Evolutionary conservation across 805 yeast genomes (phyloP).

Genomic region (Gaillardinia entomophila): DNA sequence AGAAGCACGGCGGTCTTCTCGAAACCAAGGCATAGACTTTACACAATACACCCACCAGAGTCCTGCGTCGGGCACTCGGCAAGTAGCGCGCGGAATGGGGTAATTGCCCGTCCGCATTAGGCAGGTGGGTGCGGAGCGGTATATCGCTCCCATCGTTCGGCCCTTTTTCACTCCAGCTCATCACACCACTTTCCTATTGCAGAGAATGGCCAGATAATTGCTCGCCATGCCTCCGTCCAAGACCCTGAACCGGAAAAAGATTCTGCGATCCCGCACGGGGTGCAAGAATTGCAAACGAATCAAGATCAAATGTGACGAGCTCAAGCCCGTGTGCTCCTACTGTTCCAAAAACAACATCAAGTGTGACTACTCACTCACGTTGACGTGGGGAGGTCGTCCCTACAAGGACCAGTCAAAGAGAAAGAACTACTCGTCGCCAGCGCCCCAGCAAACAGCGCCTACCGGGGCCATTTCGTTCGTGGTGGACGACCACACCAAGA

Average conservation of each 20-base stretch:
- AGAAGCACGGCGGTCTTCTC: constrained; percentile 28
- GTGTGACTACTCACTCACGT: constrained; percentile 61
- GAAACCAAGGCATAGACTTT: no score
- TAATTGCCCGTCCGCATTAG: no score
- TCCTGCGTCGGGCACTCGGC: no score
- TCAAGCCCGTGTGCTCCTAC: constrained; percentile 54
- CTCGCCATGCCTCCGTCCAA: no score
- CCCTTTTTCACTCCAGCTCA: no score
- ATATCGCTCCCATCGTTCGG: no score
- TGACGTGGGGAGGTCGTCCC: constrained; percentile 76
- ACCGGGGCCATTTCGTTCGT: constrained; percentile 1
- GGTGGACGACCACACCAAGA: neutral
- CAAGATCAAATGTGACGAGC: constrained; percentile 67
- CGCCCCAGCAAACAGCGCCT: neutral
- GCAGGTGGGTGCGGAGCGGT: neutral
- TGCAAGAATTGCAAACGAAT: constrained; percentile 57
- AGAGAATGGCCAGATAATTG: no score
- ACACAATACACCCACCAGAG: no score
- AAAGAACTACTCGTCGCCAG: constrained; percentile 8
- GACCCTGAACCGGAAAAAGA: constrained; percentile 10
- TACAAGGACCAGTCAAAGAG: constrained; percentile 39
- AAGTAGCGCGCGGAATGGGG: no score
- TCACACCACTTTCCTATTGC: no score
- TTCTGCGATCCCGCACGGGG: constrained; percentile 49
- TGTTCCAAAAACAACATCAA: constrained; percentile 41